A percentile compares a stretch with the other conserved stretches of the same genome.
These are phyloP conservation scores for Stagonosporopsis chrysanthemi DNA, from an alignment of 2,329 filamentous ascomycete species.

Conservation along the genomic window DNA sequence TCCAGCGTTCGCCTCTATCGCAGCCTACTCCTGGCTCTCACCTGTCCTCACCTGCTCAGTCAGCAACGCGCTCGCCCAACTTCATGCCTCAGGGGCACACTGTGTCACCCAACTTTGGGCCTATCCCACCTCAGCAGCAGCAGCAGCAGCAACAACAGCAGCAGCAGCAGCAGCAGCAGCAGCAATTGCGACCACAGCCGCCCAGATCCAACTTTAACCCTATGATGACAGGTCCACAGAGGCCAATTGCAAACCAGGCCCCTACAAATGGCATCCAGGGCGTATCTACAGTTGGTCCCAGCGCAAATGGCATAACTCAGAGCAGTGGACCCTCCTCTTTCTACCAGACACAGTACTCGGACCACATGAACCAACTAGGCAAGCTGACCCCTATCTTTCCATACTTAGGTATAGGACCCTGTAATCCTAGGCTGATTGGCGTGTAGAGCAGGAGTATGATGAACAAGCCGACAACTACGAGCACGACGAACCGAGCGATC, in stretches of 20 bases:
- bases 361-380: constrained; percentile 95
- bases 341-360: constrained; percentile 89
- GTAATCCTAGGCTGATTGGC: constrained; percentile 72
- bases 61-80: constrained; percentile 66
- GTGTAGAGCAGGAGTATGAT: constrained; percentile 95
- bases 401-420: constrained; percentile 63
- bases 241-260: constrained; percentile 47
- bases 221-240: constrained; percentile 52
- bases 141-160: constrained; percentile 23
- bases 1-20: constrained; percentile 72
- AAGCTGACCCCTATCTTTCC: constrained; percentile 68
- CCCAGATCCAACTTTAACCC: constrained; percentile 58
- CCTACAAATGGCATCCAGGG: constrained; percentile 48
- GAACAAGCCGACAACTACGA: constrained; percentile 89
- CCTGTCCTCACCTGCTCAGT: constrained; percentile 68
- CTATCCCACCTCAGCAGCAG: constrained; percentile 56
- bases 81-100: constrained; percentile 66
- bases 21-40: constrained; percentile 86
- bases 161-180: constrained; percentile 13
- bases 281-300: constrained; percentile 47
- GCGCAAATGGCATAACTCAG: constrained; percentile 46
- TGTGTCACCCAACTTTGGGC: constrained; percentile 67
- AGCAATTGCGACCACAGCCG: constrained; percentile 53
- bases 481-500: constrained; percentile 71
- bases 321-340: constrained; percentile 61